These are phyloP conservation scores for Cystobasidiaceae sp. DNA, from an alignment of 1,284 basidiomycete species.

Conservation along the genomic window DNA sequence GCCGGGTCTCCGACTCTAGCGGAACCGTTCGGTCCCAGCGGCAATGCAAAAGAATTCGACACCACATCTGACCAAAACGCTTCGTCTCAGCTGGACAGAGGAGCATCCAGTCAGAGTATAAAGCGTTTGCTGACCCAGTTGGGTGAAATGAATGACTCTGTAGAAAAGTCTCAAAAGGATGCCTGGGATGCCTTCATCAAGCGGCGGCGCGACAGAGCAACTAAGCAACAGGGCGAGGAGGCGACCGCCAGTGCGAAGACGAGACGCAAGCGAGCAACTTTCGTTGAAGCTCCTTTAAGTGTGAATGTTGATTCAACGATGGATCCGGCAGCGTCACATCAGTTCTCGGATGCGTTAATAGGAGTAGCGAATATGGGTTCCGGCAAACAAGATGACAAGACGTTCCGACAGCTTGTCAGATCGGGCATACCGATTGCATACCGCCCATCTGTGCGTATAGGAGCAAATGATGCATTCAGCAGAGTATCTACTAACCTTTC, in stretches of 20 bases:
- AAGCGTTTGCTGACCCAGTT: slow-evolving; percentile 71
- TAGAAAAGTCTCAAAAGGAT: slow-evolving; percentile 65
- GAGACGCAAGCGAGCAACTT: slow-evolving; percentile 41
- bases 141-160: slow-evolving; percentile 75
- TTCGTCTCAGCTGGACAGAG: slow-evolving; percentile 34
- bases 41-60: slow-evolving; percentile 32
- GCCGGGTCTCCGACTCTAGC: not conserved
- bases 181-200: slow-evolving; percentile 87
- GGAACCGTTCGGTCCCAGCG: not conserved
- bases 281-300: slow-evolving; percentile 48
- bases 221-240: slow-evolving; percentile 37
- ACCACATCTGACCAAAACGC: slow-evolving; percentile 19
- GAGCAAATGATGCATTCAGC: slow-evolving; percentile 45
- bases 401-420: slow-evolving; percentile 72
- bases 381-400: slow-evolving; percentile 65
- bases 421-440: slow-evolving; percentile 83
- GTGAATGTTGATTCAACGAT: slow-evolving; percentile 9
- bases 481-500: slow-evolving; percentile 38
- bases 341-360: slow-evolving; percentile 53
- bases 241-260: slow-evolving; percentile 39
- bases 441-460: slow-evolving; percentile 54
- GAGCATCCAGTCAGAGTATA: slow-evolving; percentile 56
- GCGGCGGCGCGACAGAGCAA: slow-evolving; percentile 50
- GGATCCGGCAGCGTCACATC: not conserved
- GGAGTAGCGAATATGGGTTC: slow-evolving; percentile 81